phyloP scores from a whole-genome alignment of 352 stramenopile genomes.

The Phytophthora kernoviae region DNA sequence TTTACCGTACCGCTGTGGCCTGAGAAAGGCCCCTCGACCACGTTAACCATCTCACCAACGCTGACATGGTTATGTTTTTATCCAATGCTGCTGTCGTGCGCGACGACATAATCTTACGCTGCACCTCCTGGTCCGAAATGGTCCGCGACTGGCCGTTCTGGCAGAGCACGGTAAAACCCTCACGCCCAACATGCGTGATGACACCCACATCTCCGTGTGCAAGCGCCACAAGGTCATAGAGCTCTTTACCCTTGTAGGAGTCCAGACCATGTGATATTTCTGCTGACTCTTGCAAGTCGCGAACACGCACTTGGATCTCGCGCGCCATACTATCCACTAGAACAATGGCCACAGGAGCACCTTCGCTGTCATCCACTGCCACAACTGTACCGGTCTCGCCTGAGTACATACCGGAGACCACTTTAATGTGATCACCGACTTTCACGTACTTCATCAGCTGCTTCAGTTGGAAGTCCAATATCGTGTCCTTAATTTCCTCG shows the following conservation, averaged over 20 bases:
- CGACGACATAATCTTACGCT: conserved; percentile 87
- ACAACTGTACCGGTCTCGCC: conserved; percentile 91
- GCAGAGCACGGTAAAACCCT: conserved; percentile 87
- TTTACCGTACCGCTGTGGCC: conserved; percentile 91
- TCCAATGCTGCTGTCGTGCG: conserved; percentile 82
- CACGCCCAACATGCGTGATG: conserved; percentile 90
- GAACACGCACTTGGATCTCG: conserved; percentile 90
- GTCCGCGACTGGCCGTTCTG: conserved; percentile 84
- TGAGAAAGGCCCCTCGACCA: conserved; percentile 82
- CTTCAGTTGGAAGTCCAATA: conserved; percentile 89
- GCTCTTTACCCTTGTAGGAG: conserved; percentile 90
- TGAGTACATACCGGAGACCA: conserved; percentile 89
- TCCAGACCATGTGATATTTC: conserved; percentile 90
- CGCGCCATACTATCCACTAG: conserved; percentile 90
- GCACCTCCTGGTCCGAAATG: conserved; percentile 90
- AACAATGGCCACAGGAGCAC: conserved; percentile 86
- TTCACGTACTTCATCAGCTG: conserved; percentile 93
- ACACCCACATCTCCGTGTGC: conserved; percentile 88
- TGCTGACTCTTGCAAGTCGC: conserved; percentile 89
- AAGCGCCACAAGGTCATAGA: conserved; percentile 89
- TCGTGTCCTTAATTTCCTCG: conserved; percentile 92
- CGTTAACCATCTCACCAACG: conserved; percentile 90
- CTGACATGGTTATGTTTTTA: conserved; percentile 91
- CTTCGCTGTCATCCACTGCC: conserved; percentile 83
- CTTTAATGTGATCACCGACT: conserved; percentile 92